Conservation (phyloP, 345 rosid genomes). For the Corchorus olitorius region DNA sequence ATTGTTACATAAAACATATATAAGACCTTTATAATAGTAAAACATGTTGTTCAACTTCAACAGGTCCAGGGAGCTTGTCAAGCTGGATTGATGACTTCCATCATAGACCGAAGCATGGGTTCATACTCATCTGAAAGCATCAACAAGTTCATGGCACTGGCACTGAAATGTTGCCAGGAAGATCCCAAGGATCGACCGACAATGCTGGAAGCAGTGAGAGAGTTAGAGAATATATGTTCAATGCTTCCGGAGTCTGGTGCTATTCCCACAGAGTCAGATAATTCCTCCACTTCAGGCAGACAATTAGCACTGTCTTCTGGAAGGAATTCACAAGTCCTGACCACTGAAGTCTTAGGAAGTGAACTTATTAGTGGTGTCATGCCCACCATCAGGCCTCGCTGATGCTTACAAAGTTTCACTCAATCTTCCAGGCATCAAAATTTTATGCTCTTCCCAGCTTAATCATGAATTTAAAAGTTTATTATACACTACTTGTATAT, state of each 20-base stretch:
- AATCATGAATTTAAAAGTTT: not conserved
- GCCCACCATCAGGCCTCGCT: conserved; percentile 53
- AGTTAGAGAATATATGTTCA: conserved; percentile 42
- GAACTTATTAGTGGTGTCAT: conserved; percentile 51
- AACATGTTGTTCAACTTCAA: not conserved
- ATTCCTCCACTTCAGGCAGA: conserved; percentile 18
- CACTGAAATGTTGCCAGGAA: conserved; percentile 45
- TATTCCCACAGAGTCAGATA: conserved; percentile 20
- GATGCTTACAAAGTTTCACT: not conserved
- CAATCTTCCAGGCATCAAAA: not conserved
- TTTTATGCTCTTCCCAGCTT: not conserved
- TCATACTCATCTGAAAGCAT: conserved; percentile 37
- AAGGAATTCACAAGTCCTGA: conserved; percentile 8
- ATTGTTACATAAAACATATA: not conserved
- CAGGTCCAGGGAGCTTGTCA: conserved; percentile 41
- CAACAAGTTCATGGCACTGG: conserved; percentile 44
- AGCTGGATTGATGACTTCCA: conserved; percentile 42
- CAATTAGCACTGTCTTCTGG: conserved; percentile 15
- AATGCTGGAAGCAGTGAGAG: conserved; percentile 52
- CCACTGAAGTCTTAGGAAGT: conserved; percentile 30
- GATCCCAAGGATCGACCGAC: conserved; percentile 36
- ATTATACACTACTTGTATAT: no score
- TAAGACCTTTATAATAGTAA: not conserved
- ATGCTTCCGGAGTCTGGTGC: conserved; percentile 29
- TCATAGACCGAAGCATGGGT: conserved; percentile 50